Evolutionary conservation across 148 eudicot genomes (phyloP).

Genomic region (Drosera capensis): DNA sequence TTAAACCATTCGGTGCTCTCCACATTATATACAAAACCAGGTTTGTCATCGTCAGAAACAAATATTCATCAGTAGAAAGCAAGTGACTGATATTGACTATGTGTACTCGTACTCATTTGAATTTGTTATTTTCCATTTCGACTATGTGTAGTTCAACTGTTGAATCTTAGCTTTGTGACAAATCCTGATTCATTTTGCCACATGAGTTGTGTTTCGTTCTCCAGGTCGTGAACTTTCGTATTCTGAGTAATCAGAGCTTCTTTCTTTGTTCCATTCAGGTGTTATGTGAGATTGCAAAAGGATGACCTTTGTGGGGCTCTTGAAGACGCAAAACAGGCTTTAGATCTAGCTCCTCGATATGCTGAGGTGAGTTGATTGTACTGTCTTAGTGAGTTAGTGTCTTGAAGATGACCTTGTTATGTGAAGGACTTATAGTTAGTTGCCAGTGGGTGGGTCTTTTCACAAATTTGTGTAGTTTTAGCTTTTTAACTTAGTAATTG

Average conservation of each 20-base stretch:
- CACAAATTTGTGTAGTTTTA: too few species aligned
- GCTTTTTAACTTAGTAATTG: too few species aligned
- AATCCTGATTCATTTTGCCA: too few species aligned
- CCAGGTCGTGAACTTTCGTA: neutral
- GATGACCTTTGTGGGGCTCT: slow-evolving; percentile 54
- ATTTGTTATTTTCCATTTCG: too few species aligned
- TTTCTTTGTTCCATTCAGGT: slow-evolving; percentile 22
- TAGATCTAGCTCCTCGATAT: slow-evolving; percentile 36
- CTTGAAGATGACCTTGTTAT: too few species aligned
- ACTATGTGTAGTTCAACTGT: too few species aligned
- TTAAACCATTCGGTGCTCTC: slow-evolving; percentile 58
- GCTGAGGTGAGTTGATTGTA: slow-evolving; percentile 33
- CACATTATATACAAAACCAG: slow-evolving; percentile 56
- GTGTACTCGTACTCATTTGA: too few species aligned
- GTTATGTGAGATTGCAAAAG: slow-evolving; percentile 39
- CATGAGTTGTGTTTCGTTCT: too few species aligned
- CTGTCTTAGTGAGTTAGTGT: slow-evolving; percentile 2
- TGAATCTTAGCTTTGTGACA: too few species aligned
- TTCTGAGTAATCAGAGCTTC: neutral
- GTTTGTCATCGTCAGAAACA: slow-evolving; percentile 34
- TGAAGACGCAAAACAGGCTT: slow-evolving; percentile 62
- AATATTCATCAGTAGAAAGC: too few species aligned
- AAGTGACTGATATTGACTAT: too few species aligned
- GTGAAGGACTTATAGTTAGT: neutral
- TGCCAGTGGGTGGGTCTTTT: neutral